Percentiles rank a stretch among this genome's conserved stretches.
These are phyloP conservation scores for Paecilomyces niveus DNA, from an alignment of 2,329 filamentous ascomycete species.

Conservation along the genomic window DNA sequence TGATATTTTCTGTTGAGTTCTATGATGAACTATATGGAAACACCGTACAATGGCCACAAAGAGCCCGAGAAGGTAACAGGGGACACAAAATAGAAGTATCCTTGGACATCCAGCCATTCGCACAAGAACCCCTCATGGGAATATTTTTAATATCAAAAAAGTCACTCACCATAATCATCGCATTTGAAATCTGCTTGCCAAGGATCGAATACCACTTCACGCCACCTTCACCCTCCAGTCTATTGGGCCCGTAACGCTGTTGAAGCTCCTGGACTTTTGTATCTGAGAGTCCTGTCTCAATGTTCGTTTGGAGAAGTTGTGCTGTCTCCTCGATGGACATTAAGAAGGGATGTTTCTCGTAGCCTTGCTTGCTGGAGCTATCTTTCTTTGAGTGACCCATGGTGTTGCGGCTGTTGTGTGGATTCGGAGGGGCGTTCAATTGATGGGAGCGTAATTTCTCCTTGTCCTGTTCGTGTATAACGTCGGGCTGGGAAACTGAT, in stretches of 20 bases:
- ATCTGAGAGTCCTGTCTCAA: constrained; percentile 41
- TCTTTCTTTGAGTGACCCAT: constrained; percentile 9
- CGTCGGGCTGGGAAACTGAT: neutral
- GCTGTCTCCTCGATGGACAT: constrained; percentile 31
- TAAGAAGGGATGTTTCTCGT: constrained; percentile 25
- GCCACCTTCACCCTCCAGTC: constrained; percentile 39
- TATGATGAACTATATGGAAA: neutral
- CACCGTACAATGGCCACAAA: neutral
- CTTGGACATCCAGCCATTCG: neutral
- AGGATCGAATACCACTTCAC: constrained; percentile 44
- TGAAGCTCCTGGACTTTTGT: constrained; percentile 38
- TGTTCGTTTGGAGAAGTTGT: constrained; percentile 39
- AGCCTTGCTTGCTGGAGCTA: constrained; percentile 5
- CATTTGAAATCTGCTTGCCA: constrained; percentile 47
- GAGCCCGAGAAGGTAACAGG: neutral
- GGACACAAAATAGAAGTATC: neutral
- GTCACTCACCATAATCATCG: constrained; percentile 45
- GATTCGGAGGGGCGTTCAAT: neutral
- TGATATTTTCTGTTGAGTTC: neutral
- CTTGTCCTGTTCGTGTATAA: neutral
- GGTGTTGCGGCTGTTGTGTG: constrained; percentile 1
- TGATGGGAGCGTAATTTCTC: neutral
- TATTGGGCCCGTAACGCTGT: constrained; percentile 44
- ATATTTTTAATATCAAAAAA: neutral
- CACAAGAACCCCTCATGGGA: neutral